A percentile compares a stretch with the other conserved stretches of the same genome.
These are phyloP conservation scores for Sarocladiaceae sp. DNA, from an alignment of 2,329 filamentous ascomycete species.

Conservation along the genomic window DNA sequence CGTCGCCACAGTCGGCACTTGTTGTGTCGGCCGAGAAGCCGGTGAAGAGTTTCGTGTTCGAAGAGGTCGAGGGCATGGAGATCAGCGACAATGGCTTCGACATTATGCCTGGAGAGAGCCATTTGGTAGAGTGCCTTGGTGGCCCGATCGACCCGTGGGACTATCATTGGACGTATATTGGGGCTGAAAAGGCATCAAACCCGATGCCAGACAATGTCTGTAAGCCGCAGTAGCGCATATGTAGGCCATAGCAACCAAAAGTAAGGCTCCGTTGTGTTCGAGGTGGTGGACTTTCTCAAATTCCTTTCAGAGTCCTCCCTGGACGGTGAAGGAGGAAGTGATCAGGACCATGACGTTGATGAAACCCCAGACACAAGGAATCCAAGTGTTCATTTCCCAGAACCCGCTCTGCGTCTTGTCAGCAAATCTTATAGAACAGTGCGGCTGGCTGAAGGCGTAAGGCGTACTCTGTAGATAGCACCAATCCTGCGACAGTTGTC, in stretches of 20 bases:
- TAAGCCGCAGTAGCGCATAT: too few species aligned
- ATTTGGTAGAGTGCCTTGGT: conserved; percentile 14
- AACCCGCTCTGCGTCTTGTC: conserved; percentile 44
- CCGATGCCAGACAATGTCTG: conserved; percentile 5
- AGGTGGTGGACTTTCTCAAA: too few species aligned
- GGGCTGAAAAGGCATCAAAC: conserved; percentile 1
- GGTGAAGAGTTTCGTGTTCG: conserved; percentile 51
- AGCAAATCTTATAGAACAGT: too few species aligned
- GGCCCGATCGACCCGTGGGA: background rate
- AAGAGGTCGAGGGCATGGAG: conserved; percentile 36
- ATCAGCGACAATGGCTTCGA: conserved; percentile 55
- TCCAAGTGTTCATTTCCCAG: conserved; percentile 91
- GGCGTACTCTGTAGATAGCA: conserved; percentile 62
- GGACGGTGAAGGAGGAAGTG: conserved; percentile 86
- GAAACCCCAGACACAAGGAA: conserved; percentile 81
- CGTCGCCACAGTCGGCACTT: conserved; percentile 13
- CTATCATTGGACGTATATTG: background rate
- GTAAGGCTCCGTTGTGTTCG: background rate
- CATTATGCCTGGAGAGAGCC: conserved; percentile 40
- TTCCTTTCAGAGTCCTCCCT: conserved; percentile 65
- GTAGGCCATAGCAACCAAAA: too few species aligned
- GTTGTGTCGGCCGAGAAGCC: conserved; percentile 33
- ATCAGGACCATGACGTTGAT: conserved; percentile 79
- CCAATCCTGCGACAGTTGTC: conserved; percentile 53
- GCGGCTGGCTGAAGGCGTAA: too few species aligned